Evolutionary conservation across 148 eudicot genomes (phyloP), one percentile per base, ranked within the genome.

Genomic region (Persicaria tinctoria): DNA sequence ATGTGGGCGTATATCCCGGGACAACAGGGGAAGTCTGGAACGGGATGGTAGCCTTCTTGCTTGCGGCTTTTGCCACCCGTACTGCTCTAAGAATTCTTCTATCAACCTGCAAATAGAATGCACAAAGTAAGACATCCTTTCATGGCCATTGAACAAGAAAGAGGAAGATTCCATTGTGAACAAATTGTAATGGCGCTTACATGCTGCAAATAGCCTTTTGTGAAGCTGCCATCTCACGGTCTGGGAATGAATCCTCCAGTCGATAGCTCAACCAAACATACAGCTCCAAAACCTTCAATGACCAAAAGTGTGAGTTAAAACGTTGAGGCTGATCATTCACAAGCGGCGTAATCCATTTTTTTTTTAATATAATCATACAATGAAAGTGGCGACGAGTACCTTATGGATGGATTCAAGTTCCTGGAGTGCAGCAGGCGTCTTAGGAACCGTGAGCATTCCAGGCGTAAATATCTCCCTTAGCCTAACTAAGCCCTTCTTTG

Each of bases 331-430:
- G 3, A 55, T 2, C 23, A n/a, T 55, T 55, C 6, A 55, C 20
- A 3, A 23, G 12, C 3, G 23, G 64, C 8, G 41, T 8, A 13
- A 54, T 59, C 8, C 38, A 23, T 17, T 8, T 59, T 32, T 32
- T 32, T 32, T 32, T 10, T 3, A 59, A 59, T 2, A 8, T 32
- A 18, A 23, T 73, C 11, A 73, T 18, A 9, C 0, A 27, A 23
- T 59, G 66, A 12, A 48, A 48, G 51, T 45, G 17, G 7, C 27
- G 11, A 51, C 51, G 53, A 83, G 17, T 3, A 94, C 98, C 97
- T 95, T 92, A 83, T 95, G 98, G 70, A 95, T 85, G 41, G 98
- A 92, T 84, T 95, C 98, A 75, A 95, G 89, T 79, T 92, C 97
- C 81, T 87, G 79, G 14, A 95, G 89, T 32, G 88, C 91, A 70